These are phyloP conservation scores for Tritrichomonas foetus DNA, from an alignment of 208 protist species.

Conservation along the genomic window DNA sequence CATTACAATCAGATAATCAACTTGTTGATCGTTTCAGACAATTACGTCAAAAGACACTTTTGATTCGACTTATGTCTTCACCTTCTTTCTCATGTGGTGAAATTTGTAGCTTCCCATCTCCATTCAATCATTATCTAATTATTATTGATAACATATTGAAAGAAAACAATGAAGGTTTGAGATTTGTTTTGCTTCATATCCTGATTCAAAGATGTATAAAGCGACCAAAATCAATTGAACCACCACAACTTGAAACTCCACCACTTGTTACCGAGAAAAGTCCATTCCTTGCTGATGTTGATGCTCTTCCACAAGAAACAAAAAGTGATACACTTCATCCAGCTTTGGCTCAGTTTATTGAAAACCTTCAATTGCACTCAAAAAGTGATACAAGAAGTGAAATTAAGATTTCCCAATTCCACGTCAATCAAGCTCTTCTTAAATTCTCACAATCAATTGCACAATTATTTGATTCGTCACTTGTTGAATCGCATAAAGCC, in stretches of 20 bases:
- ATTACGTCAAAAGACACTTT: neutral
- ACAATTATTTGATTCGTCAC: neutral
- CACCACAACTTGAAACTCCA: neutral
- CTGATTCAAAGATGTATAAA: slow-evolving; percentile 14
- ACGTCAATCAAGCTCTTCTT: neutral
- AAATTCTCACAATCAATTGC: slow-evolving; percentile 27
- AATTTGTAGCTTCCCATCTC: slow-evolving; percentile 13
- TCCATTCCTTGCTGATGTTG: slow-evolving; percentile 23
- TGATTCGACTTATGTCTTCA: neutral
- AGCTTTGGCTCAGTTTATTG: neutral
- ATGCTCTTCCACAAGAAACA: neutral
- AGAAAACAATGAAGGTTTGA: neutral
- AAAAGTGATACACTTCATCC: slow-evolving; percentile 7
- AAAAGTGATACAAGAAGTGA: slow-evolving; percentile 19
- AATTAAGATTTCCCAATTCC: slow-evolving; percentile 38
- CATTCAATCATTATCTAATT: slow-evolving; percentile 5
- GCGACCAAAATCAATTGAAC: neutral
- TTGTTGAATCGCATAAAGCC: neutral
- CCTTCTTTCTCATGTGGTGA: slow-evolving; percentile 3
- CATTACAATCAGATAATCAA: neutral
- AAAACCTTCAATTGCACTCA: slow-evolving; percentile 7
- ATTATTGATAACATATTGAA: slow-evolving; percentile 27
- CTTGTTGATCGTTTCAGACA: neutral
- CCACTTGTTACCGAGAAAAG: slow-evolving; percentile 23
- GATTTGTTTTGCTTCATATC: slow-evolving; percentile 20